Base-by-base conservation (phyloP, 108 stramenopile species). In the Parmales sp. region DNA sequence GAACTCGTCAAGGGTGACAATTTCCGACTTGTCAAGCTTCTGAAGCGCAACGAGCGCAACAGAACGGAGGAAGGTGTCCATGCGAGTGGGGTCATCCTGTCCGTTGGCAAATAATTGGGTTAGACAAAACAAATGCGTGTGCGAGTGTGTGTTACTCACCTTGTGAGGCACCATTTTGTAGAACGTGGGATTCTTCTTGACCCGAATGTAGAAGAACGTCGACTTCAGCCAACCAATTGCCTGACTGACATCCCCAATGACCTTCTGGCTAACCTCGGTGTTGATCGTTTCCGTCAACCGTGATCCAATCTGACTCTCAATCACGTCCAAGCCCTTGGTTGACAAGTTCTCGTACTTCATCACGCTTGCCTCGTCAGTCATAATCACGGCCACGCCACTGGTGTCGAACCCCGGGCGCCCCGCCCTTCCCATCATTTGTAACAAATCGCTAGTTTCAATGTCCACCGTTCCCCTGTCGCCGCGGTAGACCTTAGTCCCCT, bases 391-490 rank as follows among this genome's bases (percentile, higher is more conserved):
- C 2, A 79, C 80, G n/a, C 98, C 98, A 51, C 79, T 89, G 16
- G 88, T 87, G 69, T 98, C 98, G 37, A 90, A 88, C 5, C 98
- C 98, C 23, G 91, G 90, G 0, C 98, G 77, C 11, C 98, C 98
- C 16, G 98, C 98, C 37, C 98, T 75, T 22, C 98, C 98, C 16
- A 96, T 84, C 98, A 98, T 98, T 69, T 98, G 98, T 8, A 96
- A 70, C 18, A 98, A 69, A 18, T 86, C 85, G 1, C 86, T 85
- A 25, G 77, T 74, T 63, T 91, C 86, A 34, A 95, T 80, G 25
- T 93, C 90, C 66, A 86, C 80, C 65, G 92, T 86, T 0, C 95
- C 93, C 39, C 70, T 76, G 0, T 81, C 69, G 45, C 95, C 95
- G n/a, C 95, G 80, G 76, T 90, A 98, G 11, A 85, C 82, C 66